Base-by-base conservation (phyloP, 345 rosid genomes). In the Moringa oleifera region DNA sequence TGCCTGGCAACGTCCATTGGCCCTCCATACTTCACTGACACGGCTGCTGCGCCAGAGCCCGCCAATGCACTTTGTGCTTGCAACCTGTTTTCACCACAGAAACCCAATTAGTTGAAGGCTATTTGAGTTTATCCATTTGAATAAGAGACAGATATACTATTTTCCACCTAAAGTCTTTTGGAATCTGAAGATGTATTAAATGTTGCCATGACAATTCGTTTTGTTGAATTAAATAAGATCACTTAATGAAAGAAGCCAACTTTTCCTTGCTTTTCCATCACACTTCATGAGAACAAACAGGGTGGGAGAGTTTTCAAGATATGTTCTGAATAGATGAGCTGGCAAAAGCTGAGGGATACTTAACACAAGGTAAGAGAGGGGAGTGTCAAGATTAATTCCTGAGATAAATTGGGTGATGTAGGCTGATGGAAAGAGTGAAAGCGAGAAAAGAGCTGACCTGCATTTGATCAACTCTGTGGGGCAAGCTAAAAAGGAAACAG, bases 391-490 rank as follows among this genome's bases (percentile, higher is more conserved):
- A n/a, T 7, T 2, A 41, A 4, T 11, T 41, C 13, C 6, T 11
- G 13, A 5, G 17, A 11, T 7, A 7, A 51, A 4, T 51, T 51
- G n/a, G 2, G 18, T 20, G 56, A 53, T 21, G 13, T 41, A 21
- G 56, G 25, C 56, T 21, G 24, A 53, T 22, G 7, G 24, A 22
- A 53, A 4, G 56, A 53, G 37, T 33, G 37, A 33, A 33, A 33
- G 11, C 37, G n/a, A n/a, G n/a, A n/a, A n/a, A n/a, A 53, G 24
- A 21, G 25, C 72, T 63, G 25, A 91, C 99, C 99, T 95, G 90
- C 99, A 95, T 70, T 95, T 95, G 80, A 95, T 78, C 76, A 95
- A 76, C 63, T 95, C 99, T 7, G 99, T 95, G 24, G 99, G 99
- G 77, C 99, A 95, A 80, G 98, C 96, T 60, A 95, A 88, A 72